phyloP scores from a whole-genome alignment of 306 rosid genomes.

The Ormosia emarginata region DNA sequence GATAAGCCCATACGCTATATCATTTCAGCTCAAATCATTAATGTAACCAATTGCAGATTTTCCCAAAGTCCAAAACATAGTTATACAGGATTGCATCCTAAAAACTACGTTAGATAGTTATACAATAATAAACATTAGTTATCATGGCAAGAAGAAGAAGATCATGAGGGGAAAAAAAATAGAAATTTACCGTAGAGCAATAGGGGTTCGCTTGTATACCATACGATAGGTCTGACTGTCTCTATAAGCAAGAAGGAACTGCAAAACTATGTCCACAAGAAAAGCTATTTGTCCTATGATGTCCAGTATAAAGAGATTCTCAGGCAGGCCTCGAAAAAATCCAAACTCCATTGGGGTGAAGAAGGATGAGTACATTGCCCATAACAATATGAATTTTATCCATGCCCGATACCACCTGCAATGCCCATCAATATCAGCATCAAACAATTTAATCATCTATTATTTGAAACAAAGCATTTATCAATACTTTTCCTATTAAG shows the following conservation, averaged over 20 bases:
- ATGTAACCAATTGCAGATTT: neutral
- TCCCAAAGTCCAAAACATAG: neutral
- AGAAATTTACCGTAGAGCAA: slow-evolving; percentile 62
- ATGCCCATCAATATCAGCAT: neutral
- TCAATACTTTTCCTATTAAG: neutral
- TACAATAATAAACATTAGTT: neutral
- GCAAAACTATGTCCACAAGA: slow-evolving; percentile 71
- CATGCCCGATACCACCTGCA: slow-evolving; percentile 81
- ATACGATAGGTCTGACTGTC: slow-evolving; percentile 77
- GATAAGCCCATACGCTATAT: neutral
- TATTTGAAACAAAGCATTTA: neutral
- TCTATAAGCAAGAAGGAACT: slow-evolving; percentile 75
- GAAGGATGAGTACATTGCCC: slow-evolving; percentile 98
- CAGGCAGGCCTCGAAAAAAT: slow-evolving; percentile 74
- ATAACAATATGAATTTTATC: slow-evolving; percentile 75
- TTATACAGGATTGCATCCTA: neutral
- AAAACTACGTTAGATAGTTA: neutral
- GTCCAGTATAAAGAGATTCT: slow-evolving; percentile 71
- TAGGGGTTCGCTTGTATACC: slow-evolving; percentile 62
- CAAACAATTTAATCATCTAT: neutral
- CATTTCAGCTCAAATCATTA: neutral
- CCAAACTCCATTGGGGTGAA: slow-evolving; percentile 98
- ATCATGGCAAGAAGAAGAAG: neutral
- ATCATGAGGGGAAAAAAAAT: neutral
- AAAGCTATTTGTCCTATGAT: slow-evolving; percentile 79